Percentiles rank a stretch among this genome's conserved stretches.
phyloP scores from a whole-genome alignment of 768 basidiomycete species.

The Pulveroboletus sp. region DNA sequence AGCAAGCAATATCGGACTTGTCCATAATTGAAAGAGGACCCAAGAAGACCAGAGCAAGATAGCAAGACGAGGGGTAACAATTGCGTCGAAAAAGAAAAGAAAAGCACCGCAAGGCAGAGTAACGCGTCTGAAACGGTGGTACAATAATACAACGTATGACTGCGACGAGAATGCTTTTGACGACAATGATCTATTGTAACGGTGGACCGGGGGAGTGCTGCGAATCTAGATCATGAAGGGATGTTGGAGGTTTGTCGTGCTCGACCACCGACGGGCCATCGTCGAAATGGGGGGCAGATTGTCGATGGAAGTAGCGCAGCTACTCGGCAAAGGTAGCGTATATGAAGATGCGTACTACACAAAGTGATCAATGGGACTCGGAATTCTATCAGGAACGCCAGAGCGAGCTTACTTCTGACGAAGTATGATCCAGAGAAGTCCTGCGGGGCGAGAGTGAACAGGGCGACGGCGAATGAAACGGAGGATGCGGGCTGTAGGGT shows the following conservation, averaged over 20 bases:
- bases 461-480: constrained; percentile 27
- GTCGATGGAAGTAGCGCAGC: constrained; percentile 30
- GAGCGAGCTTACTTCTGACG: constrained; percentile 25
- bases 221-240: constrained; percentile 34
- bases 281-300: constrained; percentile 34
- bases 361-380: constrained; percentile 4
- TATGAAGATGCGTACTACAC: constrained; percentile 23
- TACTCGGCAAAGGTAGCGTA: constrained; percentile 22
- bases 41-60: constrained; percentile 31
- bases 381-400: neutral
- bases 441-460: constrained; percentile 26
- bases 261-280: constrained; percentile 37
- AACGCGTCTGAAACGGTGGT: constrained; percentile 3
- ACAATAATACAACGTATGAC: constrained; percentile 15
- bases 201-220: constrained; percentile 4
- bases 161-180: constrained; percentile 9
- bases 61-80: constrained; percentile 19
- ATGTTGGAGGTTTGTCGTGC: constrained; percentile 30
- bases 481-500: constrained; percentile 25
- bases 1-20: constrained; percentile 23
- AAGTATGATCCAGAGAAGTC: constrained; percentile 20
- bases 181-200: neutral
- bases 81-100: neutral
- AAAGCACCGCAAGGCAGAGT: constrained; percentile 6
- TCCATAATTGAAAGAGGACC: constrained; percentile 21